Evolutionary conservation across 805 yeast species (phyloP).

Genomic region (Kurtzmaniella cleridarum): DNA sequence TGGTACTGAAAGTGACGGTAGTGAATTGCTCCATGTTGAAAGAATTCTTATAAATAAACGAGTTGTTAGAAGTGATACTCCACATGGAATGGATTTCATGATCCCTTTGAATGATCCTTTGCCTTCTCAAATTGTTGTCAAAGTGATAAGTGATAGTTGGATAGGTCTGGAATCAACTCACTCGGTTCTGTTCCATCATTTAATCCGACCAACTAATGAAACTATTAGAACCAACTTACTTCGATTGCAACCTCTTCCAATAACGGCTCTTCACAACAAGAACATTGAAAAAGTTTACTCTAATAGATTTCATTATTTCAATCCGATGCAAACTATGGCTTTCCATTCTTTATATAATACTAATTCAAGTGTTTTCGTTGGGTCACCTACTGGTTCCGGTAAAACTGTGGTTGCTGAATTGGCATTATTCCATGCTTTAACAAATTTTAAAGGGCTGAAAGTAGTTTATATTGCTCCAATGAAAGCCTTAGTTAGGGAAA

Average conservation of each 20-base stretch:
- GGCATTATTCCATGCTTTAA: slow-evolving; percentile 95
- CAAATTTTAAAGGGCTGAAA: slow-evolving; percentile 72
- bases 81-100: slow-evolving; percentile 83
- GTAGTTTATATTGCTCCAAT: slow-evolving; percentile 84
- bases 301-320: slow-evolving; percentile 72
- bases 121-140: slow-evolving; percentile 83
- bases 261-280: slow-evolving; percentile 67
- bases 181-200: slow-evolving; percentile 81
- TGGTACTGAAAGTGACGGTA: slow-evolving; percentile 55
- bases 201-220: slow-evolving; percentile 84
- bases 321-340: slow-evolving; percentile 98
- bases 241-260: slow-evolving; percentile 80
- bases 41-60: slow-evolving; percentile 63
- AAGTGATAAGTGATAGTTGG: slow-evolving; percentile 83
- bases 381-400: slow-evolving; percentile 98
- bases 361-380: slow-evolving; percentile 78
- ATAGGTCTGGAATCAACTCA: slow-evolving; percentile 75
- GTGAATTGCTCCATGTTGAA: slow-evolving; percentile 75
- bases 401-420: slow-evolving; percentile 95
- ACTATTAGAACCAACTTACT: slow-evolving; percentile 78
- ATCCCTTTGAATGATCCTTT: slow-evolving; percentile 83
- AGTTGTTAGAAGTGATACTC: slow-evolving; percentile 37
- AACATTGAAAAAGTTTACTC: slow-evolving; percentile 65
- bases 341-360: slow-evolving; percentile 84
- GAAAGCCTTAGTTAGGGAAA: slow-evolving; percentile 80